Evolutionary conservation across 148 eudicot genomes (phyloP), one percentile per base, ranked within the genome.

Genomic region (Silene latifolia): DNA sequence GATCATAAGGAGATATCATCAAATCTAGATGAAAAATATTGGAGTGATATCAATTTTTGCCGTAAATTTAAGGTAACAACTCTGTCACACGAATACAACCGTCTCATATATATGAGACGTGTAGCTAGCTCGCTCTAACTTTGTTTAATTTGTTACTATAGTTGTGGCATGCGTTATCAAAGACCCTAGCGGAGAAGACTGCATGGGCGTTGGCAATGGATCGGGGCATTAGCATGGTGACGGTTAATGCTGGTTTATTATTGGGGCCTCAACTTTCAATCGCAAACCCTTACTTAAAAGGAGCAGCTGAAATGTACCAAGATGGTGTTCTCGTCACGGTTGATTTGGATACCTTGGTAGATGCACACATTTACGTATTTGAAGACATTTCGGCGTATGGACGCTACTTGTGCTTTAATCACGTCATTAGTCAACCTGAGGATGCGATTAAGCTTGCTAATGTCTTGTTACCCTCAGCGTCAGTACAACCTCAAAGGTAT

Each of bases 141-240:
- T 61, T n/a, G n/a, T n/a, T n/a, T n/a, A 20, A 20, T 35, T 39
- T 70, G 2, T 56, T 1, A 17, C 56, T n/a, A 65, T 54, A 89
- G 97, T 72, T 91, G 46, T 91, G 94, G 97, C 83, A 89, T 63
- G 94, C 87, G 0, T 57, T 91, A 44, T 82, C 94, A 17, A 91
- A 89, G 81, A 88, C 94, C 0, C 53, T 81, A 54, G 86, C 92
- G 0, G 97, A 91, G 77, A 91, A 89, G 87, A 77, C 84, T 0
- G 93, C 97, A 0, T 89, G 97, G 97, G 91, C 94, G 1, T 76
- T 91, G 67, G 94, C 94, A 19, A 86, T 85, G 90, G 97, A 91
- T 80, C 60, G 97, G 19, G 90, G 78, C 20, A 72, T 91, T 15
- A 87, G 79, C 73, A 85, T 91, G 92, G 94, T 88, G 24, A 80